A percentile compares a stretch with the other conserved stretches of the same genome.
These are phyloP conservation scores for Metschnikowia baotianmanensis DNA, from an alignment of 805 yeast genomes.

Conservation along the genomic window DNA sequence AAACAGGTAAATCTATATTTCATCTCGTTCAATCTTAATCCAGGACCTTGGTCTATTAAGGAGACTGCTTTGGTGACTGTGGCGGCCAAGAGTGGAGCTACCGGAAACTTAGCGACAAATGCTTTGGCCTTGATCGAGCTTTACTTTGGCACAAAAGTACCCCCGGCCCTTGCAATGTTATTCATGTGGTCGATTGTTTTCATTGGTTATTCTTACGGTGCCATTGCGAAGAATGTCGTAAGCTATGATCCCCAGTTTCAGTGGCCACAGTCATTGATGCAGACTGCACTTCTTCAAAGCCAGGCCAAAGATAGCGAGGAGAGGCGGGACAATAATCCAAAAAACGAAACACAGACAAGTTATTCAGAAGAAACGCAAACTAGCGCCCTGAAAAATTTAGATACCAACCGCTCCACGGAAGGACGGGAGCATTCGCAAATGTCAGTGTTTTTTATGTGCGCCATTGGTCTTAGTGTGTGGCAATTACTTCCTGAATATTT, in stretches of 20 bases:
- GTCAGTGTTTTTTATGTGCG: conserved; percentile 36
- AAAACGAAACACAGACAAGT: not conserved
- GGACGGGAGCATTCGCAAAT: conserved; percentile 24
- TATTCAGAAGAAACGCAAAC: not conserved
- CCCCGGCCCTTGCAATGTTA: conserved; percentile 31
- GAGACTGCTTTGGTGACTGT: conserved; percentile 52
- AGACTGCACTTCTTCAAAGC: conserved; percentile 34
- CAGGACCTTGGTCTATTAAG: conserved; percentile 56
- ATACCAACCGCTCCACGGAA: not conserved
- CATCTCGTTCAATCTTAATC: conserved; percentile 37
- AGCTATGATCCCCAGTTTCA: conserved; percentile 48
- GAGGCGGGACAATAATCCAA: not conserved
- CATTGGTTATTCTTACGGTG: conserved; percentile 53
- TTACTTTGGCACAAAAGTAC: conserved; percentile 38
- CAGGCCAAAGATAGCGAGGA: conserved; percentile 13
- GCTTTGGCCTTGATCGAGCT: conserved; percentile 47
- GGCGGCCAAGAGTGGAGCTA: conserved; percentile 52
- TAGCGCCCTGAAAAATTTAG: not conserved
- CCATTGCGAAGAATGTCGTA: conserved; percentile 45
- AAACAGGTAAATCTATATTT: conserved; percentile 21
- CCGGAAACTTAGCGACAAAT: conserved; percentile 50
- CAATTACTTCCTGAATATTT: conserved; percentile 48
- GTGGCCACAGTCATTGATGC: conserved; percentile 53
- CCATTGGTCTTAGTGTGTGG: conserved; percentile 32
- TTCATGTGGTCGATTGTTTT: conserved; percentile 54